Conservation (phyloP, 2,329 filamentous ascomycete genomes). For the Microcyclospora tardicrescens region DNA sequence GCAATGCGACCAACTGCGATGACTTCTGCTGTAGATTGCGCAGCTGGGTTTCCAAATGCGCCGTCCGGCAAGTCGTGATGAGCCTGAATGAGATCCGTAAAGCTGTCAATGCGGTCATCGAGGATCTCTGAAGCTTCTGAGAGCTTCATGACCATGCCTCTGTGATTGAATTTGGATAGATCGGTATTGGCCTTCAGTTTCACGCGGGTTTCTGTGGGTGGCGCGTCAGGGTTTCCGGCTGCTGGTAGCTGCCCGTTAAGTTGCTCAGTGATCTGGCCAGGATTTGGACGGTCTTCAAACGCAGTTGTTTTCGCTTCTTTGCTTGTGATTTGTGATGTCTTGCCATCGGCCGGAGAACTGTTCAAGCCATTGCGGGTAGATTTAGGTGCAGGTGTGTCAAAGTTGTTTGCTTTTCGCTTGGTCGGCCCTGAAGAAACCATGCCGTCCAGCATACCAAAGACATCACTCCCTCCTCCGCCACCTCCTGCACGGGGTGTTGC, state of each 20-base stretch:
- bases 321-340: constrained; percentile 12
- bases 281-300: constrained; percentile 64
- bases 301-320: constrained; percentile 23
- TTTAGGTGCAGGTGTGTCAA: constrained; percentile 37
- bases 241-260: constrained; percentile 64
- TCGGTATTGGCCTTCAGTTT: constrained; percentile 79
- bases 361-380: constrained; percentile 25
- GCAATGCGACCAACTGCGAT: constrained; percentile 86
- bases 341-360: constrained; percentile 38
- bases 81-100: constrained; percentile 58
- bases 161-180: constrained; percentile 80
- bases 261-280: constrained; percentile 71
- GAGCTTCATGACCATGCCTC: constrained; percentile 86
- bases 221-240: constrained; percentile 30
- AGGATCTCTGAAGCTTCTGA: constrained; percentile 86
- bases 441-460: constrained; percentile 53
- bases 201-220: constrained; percentile 63
- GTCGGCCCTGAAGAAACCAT: constrained; percentile 35
- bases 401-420: constrained; percentile 35
- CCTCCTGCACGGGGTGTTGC: constrained; percentile 46
- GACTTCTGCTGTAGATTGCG: constrained; percentile 72
- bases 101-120: constrained; percentile 90
- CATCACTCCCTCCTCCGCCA: constrained; percentile 45
- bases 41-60: constrained; percentile 76
- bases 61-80: constrained; percentile 64